A percentile compares a stretch with the other conserved stretches of the same genome.
Evolutionary conservation across 1,284 basidiomycete genomes (phyloP).

Genomic region (Naganishia sp.): DNA sequence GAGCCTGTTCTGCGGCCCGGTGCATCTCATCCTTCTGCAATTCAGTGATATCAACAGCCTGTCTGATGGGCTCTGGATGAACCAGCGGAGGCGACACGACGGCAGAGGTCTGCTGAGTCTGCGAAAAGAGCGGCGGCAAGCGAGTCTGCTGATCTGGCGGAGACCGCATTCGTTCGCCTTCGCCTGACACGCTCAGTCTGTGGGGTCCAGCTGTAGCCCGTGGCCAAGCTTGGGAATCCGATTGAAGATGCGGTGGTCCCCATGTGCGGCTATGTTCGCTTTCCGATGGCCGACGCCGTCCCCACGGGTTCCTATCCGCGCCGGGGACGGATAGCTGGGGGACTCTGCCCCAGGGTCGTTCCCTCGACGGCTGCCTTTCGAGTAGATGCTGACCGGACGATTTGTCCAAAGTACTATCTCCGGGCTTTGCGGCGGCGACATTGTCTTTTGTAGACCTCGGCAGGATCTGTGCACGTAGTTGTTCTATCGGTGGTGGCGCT

Average conservation of each 20-base stretch:
- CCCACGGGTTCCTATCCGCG: constrained; percentile 19
- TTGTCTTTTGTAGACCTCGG: constrained; percentile 19
- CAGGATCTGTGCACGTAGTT: constrained; percentile 17
- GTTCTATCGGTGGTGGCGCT: constrained; percentile 40
- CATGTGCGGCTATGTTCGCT: constrained; percentile 19
- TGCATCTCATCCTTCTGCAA: constrained; percentile 83
- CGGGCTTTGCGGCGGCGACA: background rate
- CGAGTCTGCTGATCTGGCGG: constrained; percentile 17
- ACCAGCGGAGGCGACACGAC: constrained; percentile 1
- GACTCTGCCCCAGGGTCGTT: constrained; percentile 14
- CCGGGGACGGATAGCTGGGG: constrained; percentile 3
- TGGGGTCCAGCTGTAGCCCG: background rate
- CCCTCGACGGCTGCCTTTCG: constrained; percentile 32
- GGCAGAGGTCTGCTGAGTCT: constrained; percentile 6
- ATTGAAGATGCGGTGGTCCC: constrained; percentile 18
- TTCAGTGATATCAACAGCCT: constrained; percentile 52
- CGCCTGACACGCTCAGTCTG: background rate
- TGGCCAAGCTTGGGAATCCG: constrained; percentile 15
- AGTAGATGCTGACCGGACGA: constrained; percentile 20
- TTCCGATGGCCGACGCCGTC: constrained; percentile 18
- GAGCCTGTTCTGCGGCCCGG: constrained; percentile 81
- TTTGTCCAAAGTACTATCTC: background rate
- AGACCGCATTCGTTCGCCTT: background rate
- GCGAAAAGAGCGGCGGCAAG: constrained; percentile 11
- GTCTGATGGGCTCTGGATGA: constrained; percentile 30